Evolutionary conservation across 2,329 filamentous ascomycete genomes (phyloP), one percentile per base, ranked within the genome.

Genomic region (Ophiostoma pallidulum): DNA sequence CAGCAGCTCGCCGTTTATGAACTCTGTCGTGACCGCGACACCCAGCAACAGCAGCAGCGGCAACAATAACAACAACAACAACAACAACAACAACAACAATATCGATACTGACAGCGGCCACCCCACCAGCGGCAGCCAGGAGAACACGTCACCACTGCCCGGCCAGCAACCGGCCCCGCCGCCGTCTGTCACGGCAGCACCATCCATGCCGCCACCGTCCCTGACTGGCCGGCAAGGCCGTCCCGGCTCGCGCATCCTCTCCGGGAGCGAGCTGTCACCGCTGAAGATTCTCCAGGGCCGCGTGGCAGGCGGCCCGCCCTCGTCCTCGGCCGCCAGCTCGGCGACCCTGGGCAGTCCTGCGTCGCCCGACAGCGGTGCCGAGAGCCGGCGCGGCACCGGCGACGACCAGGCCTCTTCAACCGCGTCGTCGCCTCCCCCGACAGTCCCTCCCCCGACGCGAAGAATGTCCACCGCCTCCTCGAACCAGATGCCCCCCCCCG

Each of bases 261-360:
- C 76, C 29, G 75, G 76, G 48, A 70, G 64, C 49, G 75, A 75
- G 55, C 69, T 78, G 28, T 77, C 76, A 43, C 76, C 76, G 33
- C 66, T 80, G 31, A 77, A 75, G 64, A 75, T 80, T 41, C 65
- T 80, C 31, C 59, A 66, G 42, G 52, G 44, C 18, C 51, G 47
- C 16, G 54, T 51, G 2, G 29, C 26, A 3, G 47, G 36, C 4
- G 24, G 19, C 7, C 35, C 45, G 12, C 32, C 42, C 8, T 18
- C 50, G 9, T 41, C 49, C 13, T 44, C 49, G 7, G 40, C 45
- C 28, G 64, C 63, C 32, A 56, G 47, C 43, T 46, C 47, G 13
- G 44, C 36, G 3, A 39, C 47, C 5, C 26, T 38, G 12, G 45
- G 40, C 20, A 49, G 52, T 40, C 48, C 53, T 7, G 53, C 41